Percentiles rank a stretch among this genome's conserved stretches.
These are phyloP conservation scores for Haplosporangium sp. DNA, from an alignment of 371 early-diverging fungal species.

Conservation along the genomic window DNA sequence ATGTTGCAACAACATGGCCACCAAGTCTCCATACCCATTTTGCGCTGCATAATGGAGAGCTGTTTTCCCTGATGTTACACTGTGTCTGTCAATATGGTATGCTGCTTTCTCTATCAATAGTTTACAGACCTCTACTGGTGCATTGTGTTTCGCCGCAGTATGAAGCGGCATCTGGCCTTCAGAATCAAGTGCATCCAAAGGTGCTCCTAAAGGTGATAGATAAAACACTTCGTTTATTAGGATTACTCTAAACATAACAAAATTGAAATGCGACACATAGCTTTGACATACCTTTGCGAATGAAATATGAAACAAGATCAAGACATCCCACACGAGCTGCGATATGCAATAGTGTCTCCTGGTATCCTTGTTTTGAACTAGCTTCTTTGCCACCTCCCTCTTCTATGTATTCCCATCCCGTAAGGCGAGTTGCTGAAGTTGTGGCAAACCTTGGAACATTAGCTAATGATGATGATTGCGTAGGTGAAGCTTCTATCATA, in stretches of 20 bases:
- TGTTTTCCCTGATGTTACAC: constrained; percentile 28
- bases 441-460: constrained; percentile 18
- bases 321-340: constrained; percentile 73
- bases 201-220: constrained; percentile 19
- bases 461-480: constrained; percentile 11
- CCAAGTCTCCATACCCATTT: constrained; percentile 41
- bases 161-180: constrained; percentile 48
- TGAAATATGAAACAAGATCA: constrained; percentile 59
- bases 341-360: constrained; percentile 57
- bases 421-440: constrained; percentile 20
- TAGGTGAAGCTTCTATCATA: constrained; percentile 33
- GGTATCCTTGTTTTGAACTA: constrained; percentile 11
- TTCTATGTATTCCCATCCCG: constrained; percentile 44
- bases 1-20: constrained; percentile 42
- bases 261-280: background rate
- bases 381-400: constrained; percentile 13
- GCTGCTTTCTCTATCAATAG: constrained; percentile 34
- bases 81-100: constrained; percentile 31
- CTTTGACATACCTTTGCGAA: constrained; percentile 20
- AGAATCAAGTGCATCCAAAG: constrained; percentile 42
- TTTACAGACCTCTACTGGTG: constrained; percentile 22
- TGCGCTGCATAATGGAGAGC: constrained; percentile 53
- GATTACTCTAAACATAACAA: no score
- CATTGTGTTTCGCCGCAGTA: constrained; percentile 30
- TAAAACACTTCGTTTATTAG: background rate